Base-by-base conservation (phyloP, 371 early-diverging fungal genomes). In the Mucor sp. region DNA sequence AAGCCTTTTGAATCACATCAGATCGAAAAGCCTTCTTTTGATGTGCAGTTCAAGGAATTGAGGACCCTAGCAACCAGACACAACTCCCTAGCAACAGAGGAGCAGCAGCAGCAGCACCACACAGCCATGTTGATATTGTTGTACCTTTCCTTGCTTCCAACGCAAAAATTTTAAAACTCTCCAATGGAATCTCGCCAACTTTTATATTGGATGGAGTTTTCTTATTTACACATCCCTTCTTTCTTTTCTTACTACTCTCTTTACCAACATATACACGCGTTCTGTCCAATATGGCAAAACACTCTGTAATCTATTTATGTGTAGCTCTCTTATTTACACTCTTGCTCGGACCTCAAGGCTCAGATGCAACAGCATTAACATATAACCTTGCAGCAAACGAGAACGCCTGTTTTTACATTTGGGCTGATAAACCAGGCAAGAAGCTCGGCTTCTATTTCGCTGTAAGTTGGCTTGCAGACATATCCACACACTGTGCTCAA, bases 361-460 rank as follows among this genome's bases (percentile, higher is more conserved):
- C 27, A 53, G 53, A 53, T 53, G 88, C 87, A 17, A 85, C 88
- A 21, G 84, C 96, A 5, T 82, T 97, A 65, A 95, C 96, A 60
- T 96, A 94, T 78, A 87, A 85, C 69, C 87, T 98, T 72, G 89
- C 88, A 58, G 93, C 97, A 25, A 92, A 94, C 72, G 97, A 96
- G 76, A 86, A 91, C 56, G 85, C 89, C 27, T 95, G 95, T 74
- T 95, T 92, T 76, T 93, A 91, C 79, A 80, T 86, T 14, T 82
- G 79, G 70, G 83, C 88, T 27, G 91, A 90, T 66, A 70, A 84
- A 53, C 87, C 90, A 6, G 89, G 87, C 64, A 89, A 92, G 78
- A 98, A 98, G 82, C 76, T 97, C 55, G 91, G 93, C 25, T 95
- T 98, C 74, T 98, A 97, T 84, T 97, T 96, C 89, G 94, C 97